These are phyloP conservation scores for Yamadazyma dushanensis DNA, from an alignment of 1,139 yeast genomes.

Conservation along the genomic window DNA sequence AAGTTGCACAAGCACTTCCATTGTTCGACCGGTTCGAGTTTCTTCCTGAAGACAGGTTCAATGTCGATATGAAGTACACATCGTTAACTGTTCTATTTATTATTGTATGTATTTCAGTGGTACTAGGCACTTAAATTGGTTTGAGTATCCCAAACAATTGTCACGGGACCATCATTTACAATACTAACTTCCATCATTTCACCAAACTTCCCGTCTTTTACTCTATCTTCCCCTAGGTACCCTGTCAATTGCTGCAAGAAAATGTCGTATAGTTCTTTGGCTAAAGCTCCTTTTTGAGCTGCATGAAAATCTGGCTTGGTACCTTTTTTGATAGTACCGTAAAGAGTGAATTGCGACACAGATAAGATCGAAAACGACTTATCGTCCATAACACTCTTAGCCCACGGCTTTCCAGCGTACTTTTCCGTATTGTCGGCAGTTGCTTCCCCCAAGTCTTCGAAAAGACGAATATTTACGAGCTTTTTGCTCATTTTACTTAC, in stretches of 20 bases:
- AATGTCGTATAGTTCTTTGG: slow-evolving; percentile 62
- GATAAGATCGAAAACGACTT: slow-evolving; percentile 36
- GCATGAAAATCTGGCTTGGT: slow-evolving; percentile 90
- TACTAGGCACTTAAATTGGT: slow-evolving; percentile 2
- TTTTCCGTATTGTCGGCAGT: slow-evolving; percentile 33
- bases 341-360: slow-evolving; percentile 88
- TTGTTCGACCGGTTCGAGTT: slow-evolving; percentile 19
- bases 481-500: slow-evolving; percentile 68
- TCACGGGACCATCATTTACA: slow-evolving; percentile 84
- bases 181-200: slow-evolving; percentile 95
- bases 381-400: slow-evolving; percentile 34
- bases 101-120: slow-evolving; percentile 1
- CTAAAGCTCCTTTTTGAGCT: slow-evolving; percentile 82
- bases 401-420: slow-evolving; percentile 66
- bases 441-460: slow-evolving; percentile 54
- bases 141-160: slow-evolving; percentile 68
- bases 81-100: slow-evolving; percentile 17
- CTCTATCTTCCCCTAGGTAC: slow-evolving; percentile 63
- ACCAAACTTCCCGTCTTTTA: slow-evolving; percentile 88
- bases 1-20: slow-evolving; percentile 4
- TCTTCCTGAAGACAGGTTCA: slow-evolving; percentile 26
- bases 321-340: slow-evolving; percentile 83
- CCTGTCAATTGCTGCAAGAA: slow-evolving; percentile 51
- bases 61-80: slow-evolving; percentile 19
- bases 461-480: slow-evolving; percentile 61